Conservation (phyloP, 2,329 filamentous ascomycete genomes). For the Ophiostoma sp. region DNA sequence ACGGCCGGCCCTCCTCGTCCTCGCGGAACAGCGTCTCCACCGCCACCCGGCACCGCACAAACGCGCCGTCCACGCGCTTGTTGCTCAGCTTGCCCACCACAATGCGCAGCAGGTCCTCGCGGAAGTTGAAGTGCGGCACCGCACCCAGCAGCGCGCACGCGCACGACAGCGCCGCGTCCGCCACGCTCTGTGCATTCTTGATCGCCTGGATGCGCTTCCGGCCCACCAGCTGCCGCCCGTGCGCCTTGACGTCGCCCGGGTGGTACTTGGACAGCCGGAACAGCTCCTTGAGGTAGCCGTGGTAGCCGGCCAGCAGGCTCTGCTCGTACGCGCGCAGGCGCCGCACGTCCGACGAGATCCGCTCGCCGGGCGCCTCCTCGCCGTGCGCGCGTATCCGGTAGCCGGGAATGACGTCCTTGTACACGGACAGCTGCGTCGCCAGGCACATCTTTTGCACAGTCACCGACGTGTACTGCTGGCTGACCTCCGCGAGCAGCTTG, state of each 20-base stretch:
- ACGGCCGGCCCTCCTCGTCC: conserved; percentile 84
- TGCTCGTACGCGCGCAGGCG: conserved; percentile 81
- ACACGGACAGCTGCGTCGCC: conserved; percentile 81
- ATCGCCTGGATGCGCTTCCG: conserved; percentile 22
- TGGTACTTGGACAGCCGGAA: conserved; percentile 57
- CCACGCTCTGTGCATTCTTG: conserved; percentile 42
- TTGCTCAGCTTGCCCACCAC: conserved; percentile 76
- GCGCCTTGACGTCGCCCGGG: not conserved
- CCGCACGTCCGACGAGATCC: conserved; percentile 87
- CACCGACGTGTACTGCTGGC: conserved; percentile 60
- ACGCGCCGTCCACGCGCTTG: conserved; percentile 66
- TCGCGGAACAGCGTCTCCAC: conserved; percentile 77
- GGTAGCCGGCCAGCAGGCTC: conserved; percentile 77
- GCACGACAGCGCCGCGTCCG: conserved; percentile 76
- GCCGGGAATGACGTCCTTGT: conserved; percentile 93
- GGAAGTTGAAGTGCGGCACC: conserved; percentile 97
- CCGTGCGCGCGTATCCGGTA: conserved; percentile 83
- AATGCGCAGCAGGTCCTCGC: conserved; percentile 79
- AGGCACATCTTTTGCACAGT: conserved; percentile 81
- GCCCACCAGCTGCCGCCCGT: conserved; percentile 34
- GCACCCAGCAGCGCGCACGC: conserved; percentile 72
- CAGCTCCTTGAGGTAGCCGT: conserved; percentile 74
- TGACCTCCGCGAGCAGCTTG: conserved; percentile 70
- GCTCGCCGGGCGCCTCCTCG: conserved; percentile 68
- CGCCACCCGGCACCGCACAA: conserved; percentile 69